Evolutionary conservation across 805 yeast genomes (phyloP).

Genomic region (Yamadazyma takamatsuzukensis): DNA sequence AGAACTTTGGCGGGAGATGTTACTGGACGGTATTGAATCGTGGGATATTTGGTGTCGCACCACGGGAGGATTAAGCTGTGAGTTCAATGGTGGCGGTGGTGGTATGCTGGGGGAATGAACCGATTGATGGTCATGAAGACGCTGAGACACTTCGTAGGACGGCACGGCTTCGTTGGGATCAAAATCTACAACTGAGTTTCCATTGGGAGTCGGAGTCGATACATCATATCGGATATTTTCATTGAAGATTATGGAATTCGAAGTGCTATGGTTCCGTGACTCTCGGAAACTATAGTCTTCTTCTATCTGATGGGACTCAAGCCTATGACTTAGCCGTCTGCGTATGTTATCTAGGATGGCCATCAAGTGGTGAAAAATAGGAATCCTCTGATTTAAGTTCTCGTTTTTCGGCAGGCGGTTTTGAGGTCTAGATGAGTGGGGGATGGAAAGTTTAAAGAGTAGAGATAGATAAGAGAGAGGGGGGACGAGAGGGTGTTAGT

Average conservation of each 20-base stretch:
- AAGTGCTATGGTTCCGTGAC: conserved; percentile 8
- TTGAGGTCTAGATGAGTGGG: no score
- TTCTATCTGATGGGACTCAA: conserved; percentile 30
- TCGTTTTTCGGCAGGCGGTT: no score
- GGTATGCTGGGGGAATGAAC: no score
- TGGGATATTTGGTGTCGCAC: background rate
- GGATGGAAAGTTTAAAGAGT: no score
- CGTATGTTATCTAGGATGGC: conserved; percentile 22
- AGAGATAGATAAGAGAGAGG: no score
- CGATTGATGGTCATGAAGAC: conserved; percentile 24
- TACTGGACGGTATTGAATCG: no score
- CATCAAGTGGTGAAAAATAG: conserved; percentile 15
- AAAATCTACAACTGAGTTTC: conserved; percentile 1
- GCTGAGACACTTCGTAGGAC: conserved; percentile 39
- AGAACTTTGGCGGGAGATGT: conserved; percentile 10
- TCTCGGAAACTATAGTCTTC: conserved; percentile 25
- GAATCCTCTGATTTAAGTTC: no score
- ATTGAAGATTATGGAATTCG: conserved; percentile 7
- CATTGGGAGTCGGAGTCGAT: conserved; percentile 1
- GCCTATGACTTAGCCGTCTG: conserved; percentile 20
- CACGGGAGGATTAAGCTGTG: background rate
- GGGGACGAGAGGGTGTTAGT: no score
- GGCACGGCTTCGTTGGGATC: conserved; percentile 38
- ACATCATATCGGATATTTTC: conserved; percentile 3
- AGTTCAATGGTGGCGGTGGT: no score